Evolutionary conservation across 1,139 yeast genomes (phyloP), one percentile per base, ranked within the genome.

Genomic region (Diutina rugosa): DNA sequence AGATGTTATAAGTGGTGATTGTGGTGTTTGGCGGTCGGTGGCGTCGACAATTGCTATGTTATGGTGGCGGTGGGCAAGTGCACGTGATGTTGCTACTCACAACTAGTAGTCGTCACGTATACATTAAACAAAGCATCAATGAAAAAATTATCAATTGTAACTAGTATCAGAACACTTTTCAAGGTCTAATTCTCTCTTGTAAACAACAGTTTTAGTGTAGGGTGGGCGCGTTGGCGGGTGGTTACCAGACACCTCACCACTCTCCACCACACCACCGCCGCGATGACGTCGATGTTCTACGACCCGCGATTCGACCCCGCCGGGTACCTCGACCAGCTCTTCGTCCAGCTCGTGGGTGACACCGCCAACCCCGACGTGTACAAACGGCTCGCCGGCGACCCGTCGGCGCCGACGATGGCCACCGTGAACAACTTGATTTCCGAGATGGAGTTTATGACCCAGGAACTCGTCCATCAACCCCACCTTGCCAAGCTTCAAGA

Each of bases 231-330:
- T 21, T 21, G 26, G 35, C 35, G 7, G 2, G 6, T 35, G n/a
- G 3, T n/a, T 12, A 35, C 41, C 41, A 35, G 41, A 35, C 41
- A 35, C 41, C 26, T 21, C 49, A 45, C 46, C 46, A 18, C 26
- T 7, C 26, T 1, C 21, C 7, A 18, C 29, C 10, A n/a, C 48
- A 46, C 32, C 21, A 28, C 30, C 14, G 9, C 41, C 30, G 32
- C 53, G 16, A 49, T 49, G 53, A 49, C 41, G 18, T 49, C 53
- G 44, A 49, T 49, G 53, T 49, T 49, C 53, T 49, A 32, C 32
- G 53, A 49, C 44, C 45, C 28, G 12, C 18, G 53, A 16, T 49
- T 49, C n/a, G 28, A n/a, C n/a, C 53, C 53, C n/a, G 53, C 53
- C n/a, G 32, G 32, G 10, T 49, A 49, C 32, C 29, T 49, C 5